phyloP scores from a whole-genome alignment of 1,139 yeast species.

The Geotrichum reessii region DNA sequence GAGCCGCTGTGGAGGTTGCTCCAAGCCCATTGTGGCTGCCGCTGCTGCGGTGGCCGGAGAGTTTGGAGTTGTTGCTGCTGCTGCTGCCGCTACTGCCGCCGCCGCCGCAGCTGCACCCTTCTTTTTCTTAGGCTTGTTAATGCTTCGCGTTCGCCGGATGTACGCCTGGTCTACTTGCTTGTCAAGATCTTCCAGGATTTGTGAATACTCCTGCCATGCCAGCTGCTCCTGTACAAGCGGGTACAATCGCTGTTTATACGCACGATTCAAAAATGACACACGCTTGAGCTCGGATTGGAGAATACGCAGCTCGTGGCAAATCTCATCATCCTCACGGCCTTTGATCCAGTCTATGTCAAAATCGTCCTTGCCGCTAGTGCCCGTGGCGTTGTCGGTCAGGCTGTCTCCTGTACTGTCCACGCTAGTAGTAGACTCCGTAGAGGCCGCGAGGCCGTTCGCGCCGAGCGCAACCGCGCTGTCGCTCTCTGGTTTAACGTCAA shows the following conservation, averaged over 20 bases:
- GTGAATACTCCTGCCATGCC: slow-evolving; percentile 91
- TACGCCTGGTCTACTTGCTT: slow-evolving; percentile 96
- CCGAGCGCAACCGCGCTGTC: neutral
- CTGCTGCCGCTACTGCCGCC: slow-evolving; percentile 16
- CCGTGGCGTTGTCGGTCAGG: slow-evolving; percentile 1
- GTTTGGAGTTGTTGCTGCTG: slow-evolving; percentile 1
- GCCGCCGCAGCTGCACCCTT: slow-evolving; percentile 20
- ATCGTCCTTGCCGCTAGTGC: slow-evolving; percentile 25
- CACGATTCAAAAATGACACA: slow-evolving; percentile 58
- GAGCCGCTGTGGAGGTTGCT: slow-evolving; percentile 56
- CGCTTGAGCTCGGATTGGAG: slow-evolving; percentile 64
- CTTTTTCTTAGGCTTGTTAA: slow-evolving; percentile 71
- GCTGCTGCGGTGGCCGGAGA: slow-evolving; percentile 14
- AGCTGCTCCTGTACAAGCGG: slow-evolving; percentile 84
- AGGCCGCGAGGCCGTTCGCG: neutral
- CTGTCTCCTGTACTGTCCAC: neutral
- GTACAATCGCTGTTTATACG: slow-evolving; percentile 57
- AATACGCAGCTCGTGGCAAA: slow-evolving; percentile 72
- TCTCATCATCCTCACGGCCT: slow-evolving; percentile 89
- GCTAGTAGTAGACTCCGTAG: neutral
- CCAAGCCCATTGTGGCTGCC: slow-evolving; percentile 43
- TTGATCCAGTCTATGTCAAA: slow-evolving; percentile 68
- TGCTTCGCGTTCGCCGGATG: slow-evolving; percentile 74
- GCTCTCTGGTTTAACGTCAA: neutral
- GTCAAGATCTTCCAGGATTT: slow-evolving; percentile 86